Conservation (phyloP, 192 early-diverging fungal genomes). For the Backusella circina region DNA sequence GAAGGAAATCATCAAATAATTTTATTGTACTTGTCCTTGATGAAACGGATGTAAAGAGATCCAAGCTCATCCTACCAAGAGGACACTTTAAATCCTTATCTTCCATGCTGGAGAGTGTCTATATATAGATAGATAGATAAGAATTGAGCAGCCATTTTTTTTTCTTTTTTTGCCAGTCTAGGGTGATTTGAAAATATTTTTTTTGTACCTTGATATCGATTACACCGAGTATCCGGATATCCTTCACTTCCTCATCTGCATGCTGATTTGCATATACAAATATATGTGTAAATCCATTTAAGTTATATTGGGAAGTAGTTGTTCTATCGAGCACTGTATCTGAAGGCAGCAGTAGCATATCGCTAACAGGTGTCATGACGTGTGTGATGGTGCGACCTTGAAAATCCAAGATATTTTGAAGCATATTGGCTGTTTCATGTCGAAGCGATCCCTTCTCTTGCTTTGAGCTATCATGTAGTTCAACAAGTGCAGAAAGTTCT, state of each 20-base stretch:
- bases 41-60: not conserved
- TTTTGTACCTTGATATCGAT: not conserved
- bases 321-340: conserved; percentile 45
- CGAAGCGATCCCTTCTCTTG: conserved; percentile 53
- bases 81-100: not conserved
- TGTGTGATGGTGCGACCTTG: conserved; percentile 56
- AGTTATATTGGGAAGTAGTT: not conserved
- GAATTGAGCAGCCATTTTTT: not conserved
- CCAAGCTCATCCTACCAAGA: not conserved
- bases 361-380: conserved; percentile 61
- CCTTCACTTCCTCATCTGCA: not conserved
- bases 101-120: not conserved
- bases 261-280: not conserved
- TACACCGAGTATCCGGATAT: not conserved
- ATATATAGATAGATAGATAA: not conserved
- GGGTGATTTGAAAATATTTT: too few species aligned
- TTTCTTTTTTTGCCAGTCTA: not conserved
- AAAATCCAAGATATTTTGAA: conserved; percentile 63
- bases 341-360: conserved; percentile 51
- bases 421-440: conserved; percentile 63
- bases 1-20: not conserved
- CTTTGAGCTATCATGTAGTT: conserved; percentile 52
- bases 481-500: conserved; percentile 64
- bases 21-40: not conserved
- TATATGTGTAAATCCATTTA: not conserved